Evolutionary conservation across 768 basidiomycete species (phyloP), one percentile per base, ranked within the genome.

Genomic region (Pleurotus sapidus): DNA sequence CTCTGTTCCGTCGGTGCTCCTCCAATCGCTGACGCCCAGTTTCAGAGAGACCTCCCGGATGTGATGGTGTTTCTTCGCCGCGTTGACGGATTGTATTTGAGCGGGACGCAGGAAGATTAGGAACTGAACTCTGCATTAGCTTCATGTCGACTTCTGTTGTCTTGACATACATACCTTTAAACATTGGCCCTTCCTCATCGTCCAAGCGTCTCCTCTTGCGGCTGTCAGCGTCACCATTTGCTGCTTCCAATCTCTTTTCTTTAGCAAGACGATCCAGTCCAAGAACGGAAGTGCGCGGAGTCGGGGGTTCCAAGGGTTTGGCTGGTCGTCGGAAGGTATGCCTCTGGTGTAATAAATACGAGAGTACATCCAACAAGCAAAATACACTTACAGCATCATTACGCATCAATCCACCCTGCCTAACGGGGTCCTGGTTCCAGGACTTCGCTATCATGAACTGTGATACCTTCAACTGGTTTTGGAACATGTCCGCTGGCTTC

Each of bases 31-130:
- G 77, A 17, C 87, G 77, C 12, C 87, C 93, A 1, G 76, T 74
- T 24, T 92, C 89, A 1, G 93, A 91, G 17, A 99, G 74, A 14
- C 96, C 96, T 38, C 92, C 90, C 2, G 92, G 88, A 67, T 95
- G 91, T 17, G 95, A 96, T 0, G 96, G 96, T 0, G 96, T 98
- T 62, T 97, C 96, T 63, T 89, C 89, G 0, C 86, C 91, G 58
- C 90, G 77, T 59, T 90, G 86, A 4, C 96, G 82, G 2, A 79
- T 67, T 64, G 88, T 84, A n/a, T 75, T 70, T 40, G 68, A 72
- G 46, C 83, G 78, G 12, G 69, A 64, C 34, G 76, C 74, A 58
- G 94, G 95, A 18, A 95, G 69, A 39, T 70, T 80, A 0, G 95
- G 95, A 17, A 98, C 95, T 97, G 57, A 5, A 37, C n/a, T n/a